Evolutionary conservation across 225 moss, liverwort and hornwort species (phyloP).

Genomic region (Bryoerythrophyllum caledonicum): DNA sequence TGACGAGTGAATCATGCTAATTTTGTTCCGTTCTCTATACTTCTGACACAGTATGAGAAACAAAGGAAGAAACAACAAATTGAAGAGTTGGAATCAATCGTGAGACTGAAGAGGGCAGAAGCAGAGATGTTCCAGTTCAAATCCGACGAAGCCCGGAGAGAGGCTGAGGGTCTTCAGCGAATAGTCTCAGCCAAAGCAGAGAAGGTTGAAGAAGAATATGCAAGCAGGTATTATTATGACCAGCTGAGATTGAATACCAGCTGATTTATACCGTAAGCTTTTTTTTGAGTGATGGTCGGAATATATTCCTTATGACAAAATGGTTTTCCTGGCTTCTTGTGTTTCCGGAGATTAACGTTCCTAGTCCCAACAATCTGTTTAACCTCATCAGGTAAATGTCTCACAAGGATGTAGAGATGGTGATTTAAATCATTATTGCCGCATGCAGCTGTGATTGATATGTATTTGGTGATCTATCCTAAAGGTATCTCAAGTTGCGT

Average conservation of each 20-base stretch:
- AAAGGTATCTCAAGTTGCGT: conserved; percentile 67
- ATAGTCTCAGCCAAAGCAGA: conserved; percentile 71
- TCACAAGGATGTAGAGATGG: conserved; percentile 5
- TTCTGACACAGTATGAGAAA: conserved; percentile 51
- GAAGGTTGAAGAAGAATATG: conserved; percentile 74
- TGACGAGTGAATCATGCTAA: not conserved
- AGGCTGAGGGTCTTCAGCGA: conserved; percentile 70
- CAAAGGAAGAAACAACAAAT: conserved; percentile 70
- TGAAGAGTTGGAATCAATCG: conserved; percentile 72
- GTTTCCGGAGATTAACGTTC: not conserved
- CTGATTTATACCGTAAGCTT: not conserved
- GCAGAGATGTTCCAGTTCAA: conserved; percentile 76
- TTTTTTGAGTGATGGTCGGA: not conserved
- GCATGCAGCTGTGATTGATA: conserved; percentile 25
- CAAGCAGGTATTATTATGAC: conserved; percentile 53
- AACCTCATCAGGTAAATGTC: not conserved
- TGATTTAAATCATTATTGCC: not conserved
- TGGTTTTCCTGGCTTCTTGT: conserved; percentile 6
- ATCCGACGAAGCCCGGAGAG: conserved; percentile 68
- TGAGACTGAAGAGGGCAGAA: conserved; percentile 64
- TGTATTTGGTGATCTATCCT: conserved; percentile 21
- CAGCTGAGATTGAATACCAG: conserved; percentile 11
- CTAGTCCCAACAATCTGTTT: conserved; percentile 16
- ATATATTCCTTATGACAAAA: not conserved
- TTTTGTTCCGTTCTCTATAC: conserved; percentile 13